Conservation (phyloP, 768 basidiomycete species). For the Lactarius quietus region DNA sequence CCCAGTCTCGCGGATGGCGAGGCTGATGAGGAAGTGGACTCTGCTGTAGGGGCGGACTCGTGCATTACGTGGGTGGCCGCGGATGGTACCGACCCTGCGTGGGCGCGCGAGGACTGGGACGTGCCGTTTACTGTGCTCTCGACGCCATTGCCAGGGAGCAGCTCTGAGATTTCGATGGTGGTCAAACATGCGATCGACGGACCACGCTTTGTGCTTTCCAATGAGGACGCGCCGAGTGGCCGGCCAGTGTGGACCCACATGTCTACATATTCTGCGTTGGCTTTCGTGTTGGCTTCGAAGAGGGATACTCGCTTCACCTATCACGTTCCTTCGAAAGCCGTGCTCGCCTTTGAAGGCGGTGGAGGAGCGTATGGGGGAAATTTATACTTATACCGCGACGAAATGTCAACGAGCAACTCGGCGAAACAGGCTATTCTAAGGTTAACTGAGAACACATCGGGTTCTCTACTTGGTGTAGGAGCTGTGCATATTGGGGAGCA, state of each 20-base stretch:
- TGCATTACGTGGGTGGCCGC: slow-evolving; percentile 64
- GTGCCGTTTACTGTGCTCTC: slow-evolving; percentile 59
- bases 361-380: slow-evolving; percentile 67
- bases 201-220: slow-evolving; percentile 28
- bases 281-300: slow-evolving; percentile 93
- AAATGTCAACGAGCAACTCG: slow-evolving; percentile 48
- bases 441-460: slow-evolving; percentile 63
- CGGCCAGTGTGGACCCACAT: slow-evolving; percentile 62
- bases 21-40: slow-evolving; percentile 86
- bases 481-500: slow-evolving; percentile 37
- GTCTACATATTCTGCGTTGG: slow-evolving; percentile 83
- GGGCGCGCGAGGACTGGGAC: slow-evolving; percentile 37
- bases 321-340: slow-evolving; percentile 54
- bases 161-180: slow-evolving; percentile 45
- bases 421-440: slow-evolving; percentile 82
- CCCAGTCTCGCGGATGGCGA: slow-evolving; percentile 86
- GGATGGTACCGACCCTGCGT: slow-evolving; percentile 46
- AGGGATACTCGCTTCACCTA: slow-evolving; percentile 84
- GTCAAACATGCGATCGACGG: slow-evolving; percentile 55
- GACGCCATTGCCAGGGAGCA: slow-evolving; percentile 58
- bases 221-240: slow-evolving; percentile 22
- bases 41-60: slow-evolving; percentile 60
- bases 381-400: slow-evolving; percentile 76
- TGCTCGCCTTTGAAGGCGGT: slow-evolving; percentile 85
- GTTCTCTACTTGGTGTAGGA: slow-evolving; percentile 76